A percentile compares a stretch with the other conserved stretches of the same genome.
Evolutionary conservation across 2,329 filamentous ascomycete species (phyloP).

Genomic region (Pseudogymnoascus verrucosus): DNA sequence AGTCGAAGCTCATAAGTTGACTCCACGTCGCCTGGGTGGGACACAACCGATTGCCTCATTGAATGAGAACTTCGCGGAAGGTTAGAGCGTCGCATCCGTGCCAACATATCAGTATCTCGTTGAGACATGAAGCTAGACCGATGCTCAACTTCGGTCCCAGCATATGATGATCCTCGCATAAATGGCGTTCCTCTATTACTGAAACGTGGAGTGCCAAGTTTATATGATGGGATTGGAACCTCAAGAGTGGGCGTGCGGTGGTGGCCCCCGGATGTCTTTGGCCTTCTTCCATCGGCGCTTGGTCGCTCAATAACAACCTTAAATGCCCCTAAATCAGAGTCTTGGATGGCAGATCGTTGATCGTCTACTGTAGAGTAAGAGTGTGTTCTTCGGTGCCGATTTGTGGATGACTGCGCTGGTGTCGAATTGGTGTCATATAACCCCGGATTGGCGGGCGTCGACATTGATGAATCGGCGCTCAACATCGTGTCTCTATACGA

Average conservation of each 20-base stretch:
- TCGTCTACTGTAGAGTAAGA: conserved; percentile 75
- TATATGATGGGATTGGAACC: conserved; percentile 75
- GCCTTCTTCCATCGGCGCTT: conserved; percentile 44
- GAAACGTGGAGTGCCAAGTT: conserved; percentile 74
- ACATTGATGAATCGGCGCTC: conserved; percentile 20
- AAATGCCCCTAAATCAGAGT: conserved; percentile 57
- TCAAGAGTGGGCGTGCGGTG: conserved; percentile 49
- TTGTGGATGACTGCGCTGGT: conserved; percentile 17
- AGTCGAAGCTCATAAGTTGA: conserved; percentile 11
- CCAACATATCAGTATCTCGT: conserved; percentile 18
- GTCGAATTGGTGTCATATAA: conserved; percentile 13
- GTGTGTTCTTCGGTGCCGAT: conserved; percentile 52
- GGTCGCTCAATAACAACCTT: conserved; percentile 75
- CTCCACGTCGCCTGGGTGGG: conserved; percentile 19
- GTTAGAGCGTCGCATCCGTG: neutral
- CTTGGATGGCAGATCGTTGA: conserved; percentile 41
- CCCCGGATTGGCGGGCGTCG: conserved; percentile 27
- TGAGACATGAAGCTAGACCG: conserved; percentile 17
- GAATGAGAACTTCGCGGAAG: conserved; percentile 17
- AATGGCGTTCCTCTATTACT: conserved; percentile 67
- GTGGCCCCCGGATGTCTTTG: conserved; percentile 46
- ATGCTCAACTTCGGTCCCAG: conserved; percentile 66
- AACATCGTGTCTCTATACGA: conserved; percentile 23
- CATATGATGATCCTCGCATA: conserved; percentile 72
- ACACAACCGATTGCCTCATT: conserved; percentile 12